Conservation (phyloP, 2,329 filamentous ascomycete species). For the Dendryphion nanum region DNA sequence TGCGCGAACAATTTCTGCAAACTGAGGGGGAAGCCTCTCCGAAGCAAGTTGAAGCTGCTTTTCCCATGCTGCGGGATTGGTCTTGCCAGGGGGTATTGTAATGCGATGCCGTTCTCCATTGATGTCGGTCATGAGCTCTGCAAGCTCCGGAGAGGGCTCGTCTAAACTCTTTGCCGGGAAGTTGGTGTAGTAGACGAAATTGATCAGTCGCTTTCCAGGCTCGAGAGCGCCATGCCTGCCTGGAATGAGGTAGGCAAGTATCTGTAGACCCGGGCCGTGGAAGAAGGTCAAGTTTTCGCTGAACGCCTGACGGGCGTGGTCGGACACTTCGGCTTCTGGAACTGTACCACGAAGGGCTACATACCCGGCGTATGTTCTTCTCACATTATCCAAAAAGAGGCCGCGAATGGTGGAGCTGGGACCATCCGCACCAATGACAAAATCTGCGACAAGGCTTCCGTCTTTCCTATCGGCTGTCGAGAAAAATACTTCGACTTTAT, state of each 20-base stretch:
- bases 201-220: slow-evolving; percentile 44
- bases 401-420: slow-evolving; percentile 29
- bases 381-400: slow-evolving; percentile 16
- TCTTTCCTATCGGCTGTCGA: slow-evolving; percentile 14
- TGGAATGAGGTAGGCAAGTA: slow-evolving; percentile 48
- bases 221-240: slow-evolving; percentile 40
- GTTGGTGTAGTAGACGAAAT: slow-evolving; percentile 51
- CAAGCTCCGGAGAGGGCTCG: slow-evolving; percentile 40
- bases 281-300: slow-evolving; percentile 43
- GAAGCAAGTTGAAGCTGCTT: slow-evolving; percentile 33
- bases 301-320: slow-evolving; percentile 26
- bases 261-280: slow-evolving; percentile 37
- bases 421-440: slow-evolving; percentile 31
- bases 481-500: slow-evolving; percentile 17
- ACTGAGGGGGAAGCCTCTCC: slow-evolving; percentile 38
- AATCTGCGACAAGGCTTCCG: slow-evolving; percentile 21
- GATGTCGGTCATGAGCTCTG: slow-evolving; percentile 46
- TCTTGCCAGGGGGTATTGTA: slow-evolving; percentile 45
- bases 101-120: slow-evolving; percentile 41
- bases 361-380: slow-evolving; percentile 32
- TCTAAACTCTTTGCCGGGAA: slow-evolving; percentile 23
- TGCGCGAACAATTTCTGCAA: slow-evolving; percentile 42
- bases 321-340: slow-evolving; percentile 20
- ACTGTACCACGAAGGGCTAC: slow-evolving; percentile 33
- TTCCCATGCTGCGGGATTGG: slow-evolving; percentile 40